Base-by-base conservation (phyloP, 768 basidiomycete species). In the Mrakia blollopis region DNA sequence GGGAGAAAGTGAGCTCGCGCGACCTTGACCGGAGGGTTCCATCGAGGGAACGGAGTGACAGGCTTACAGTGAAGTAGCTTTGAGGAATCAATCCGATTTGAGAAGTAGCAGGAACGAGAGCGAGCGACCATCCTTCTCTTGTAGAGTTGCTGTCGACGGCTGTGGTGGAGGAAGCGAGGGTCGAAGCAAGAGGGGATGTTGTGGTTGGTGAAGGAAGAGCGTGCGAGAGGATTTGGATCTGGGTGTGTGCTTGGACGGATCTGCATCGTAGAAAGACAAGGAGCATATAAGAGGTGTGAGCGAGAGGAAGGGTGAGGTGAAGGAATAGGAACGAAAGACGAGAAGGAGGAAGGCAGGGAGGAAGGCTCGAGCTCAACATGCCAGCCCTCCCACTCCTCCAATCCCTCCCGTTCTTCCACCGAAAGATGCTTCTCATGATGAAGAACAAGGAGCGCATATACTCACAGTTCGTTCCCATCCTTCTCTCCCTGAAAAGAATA, bases 381-480 rank as follows among this genome's bases (percentile, higher is more conserved):
- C 62, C 10, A 10, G 3, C 25, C 62, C 28, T 37, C 30, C 32
- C 16, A 0, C 28, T 13, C 25, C 23, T n/a, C 23, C 70, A 9
- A 3, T 47, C 28, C 11, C 47, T 50, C 18, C 14, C 2, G 28
- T 8, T 16, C 30, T 44, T 50, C 25, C 44, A 32, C 7, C 13
- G 10, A n/a, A 18, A 35, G 11, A 35, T 1, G 37, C 18, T 4
- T 28, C 14, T 21, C 32, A n/a, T 62, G 37, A 63, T 21, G 1
- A 39, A 35, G 50, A 41, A 21, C 3, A 54, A 14, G 1, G 7
- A 18, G 14, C 9, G 18, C 7, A 16, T 50, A 2, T 16, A 71
- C 78, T 44, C 63, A 79, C 78, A 79, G 61, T 37, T 79, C 79
- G n/a, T 75, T 75, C 7, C 44, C 41, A 0, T 30, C 54, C 50